These are phyloP conservation scores for Phytophthora cactorum DNA, from an alignment of 352 stramenopile genomes.

Conservation along the genomic window DNA sequence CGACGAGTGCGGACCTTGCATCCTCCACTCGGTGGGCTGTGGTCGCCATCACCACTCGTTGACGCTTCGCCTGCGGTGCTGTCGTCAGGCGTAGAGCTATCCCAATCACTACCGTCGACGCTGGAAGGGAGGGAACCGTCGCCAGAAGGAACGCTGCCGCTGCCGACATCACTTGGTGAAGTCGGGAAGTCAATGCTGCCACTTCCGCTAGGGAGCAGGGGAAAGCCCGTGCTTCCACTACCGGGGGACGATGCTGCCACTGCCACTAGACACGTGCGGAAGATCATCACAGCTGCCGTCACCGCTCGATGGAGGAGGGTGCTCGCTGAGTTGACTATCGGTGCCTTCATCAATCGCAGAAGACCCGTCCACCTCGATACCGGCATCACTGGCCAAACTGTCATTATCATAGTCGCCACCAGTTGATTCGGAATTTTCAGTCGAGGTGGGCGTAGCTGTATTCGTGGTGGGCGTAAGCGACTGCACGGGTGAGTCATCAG, in stretches of 20 bases:
- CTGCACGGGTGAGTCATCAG: no score
- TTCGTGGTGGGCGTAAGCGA: neutral
- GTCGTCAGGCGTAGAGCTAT: neutral
- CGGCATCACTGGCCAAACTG: neutral
- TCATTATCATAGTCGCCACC: no score
- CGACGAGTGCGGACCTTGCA: neutral
- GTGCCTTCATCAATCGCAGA: neutral
- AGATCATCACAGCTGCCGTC: neutral
- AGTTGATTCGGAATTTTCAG: neutral
- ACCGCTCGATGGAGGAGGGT: neutral
- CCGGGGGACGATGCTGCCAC: neutral
- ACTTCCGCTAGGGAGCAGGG: neutral
- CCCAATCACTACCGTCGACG: neutral
- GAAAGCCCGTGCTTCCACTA: neutral
- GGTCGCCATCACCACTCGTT: neutral
- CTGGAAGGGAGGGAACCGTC: neutral
- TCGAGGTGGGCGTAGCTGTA: neutral
- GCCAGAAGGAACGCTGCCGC: neutral
- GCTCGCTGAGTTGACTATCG: neutral
- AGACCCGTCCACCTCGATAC: neutral
- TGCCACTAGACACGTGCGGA: neutral
- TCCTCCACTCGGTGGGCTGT: neutral
- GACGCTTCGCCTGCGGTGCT: neutral
- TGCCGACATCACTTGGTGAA: neutral
- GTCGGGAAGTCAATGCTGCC: neutral